Evolutionary conservation across 352 stramenopile genomes (phyloP).

Genomic region (Phytophthora syringae): DNA sequence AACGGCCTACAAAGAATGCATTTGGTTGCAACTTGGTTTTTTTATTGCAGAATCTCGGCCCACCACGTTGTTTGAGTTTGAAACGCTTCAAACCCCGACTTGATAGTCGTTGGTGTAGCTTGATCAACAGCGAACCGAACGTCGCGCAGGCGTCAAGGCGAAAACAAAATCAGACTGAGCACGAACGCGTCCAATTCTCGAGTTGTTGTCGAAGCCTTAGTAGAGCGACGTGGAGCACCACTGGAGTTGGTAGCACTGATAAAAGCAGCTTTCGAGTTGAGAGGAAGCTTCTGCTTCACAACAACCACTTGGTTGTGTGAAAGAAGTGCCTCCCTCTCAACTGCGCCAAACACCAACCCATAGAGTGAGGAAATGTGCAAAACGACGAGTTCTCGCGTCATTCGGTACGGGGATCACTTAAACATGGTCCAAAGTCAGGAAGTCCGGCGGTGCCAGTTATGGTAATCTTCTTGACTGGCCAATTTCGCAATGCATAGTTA

Average conservation of each 20-base stretch:
- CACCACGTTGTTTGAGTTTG: too few relatives aligned
- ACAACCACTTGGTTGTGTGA: too few relatives aligned
- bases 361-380: too few relatives aligned
- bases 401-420: conserved; percentile 4
- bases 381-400: conserved; percentile 4
- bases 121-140: too few relatives aligned
- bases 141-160: neutral
- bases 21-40: too few relatives aligned
- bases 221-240: neutral
- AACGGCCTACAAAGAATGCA: too few relatives aligned
- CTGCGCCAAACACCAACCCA: too few relatives aligned
- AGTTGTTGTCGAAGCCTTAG: neutral
- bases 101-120: too few relatives aligned
- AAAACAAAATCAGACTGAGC: neutral
- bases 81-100: too few relatives aligned
- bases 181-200: neutral
- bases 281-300: conserved; percentile 13
- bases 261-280: conserved; percentile 8
- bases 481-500: neutral
- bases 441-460: neutral
- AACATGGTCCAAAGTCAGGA: neutral
- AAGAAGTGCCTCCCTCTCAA: too few relatives aligned
- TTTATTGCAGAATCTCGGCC: too few relatives aligned
- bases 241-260: neutral
- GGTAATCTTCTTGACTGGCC: conserved; percentile 11